Evolutionary conservation across 2,329 filamentous ascomycete species (phyloP).

Genomic region (Scleromitrula shiraiana): DNA sequence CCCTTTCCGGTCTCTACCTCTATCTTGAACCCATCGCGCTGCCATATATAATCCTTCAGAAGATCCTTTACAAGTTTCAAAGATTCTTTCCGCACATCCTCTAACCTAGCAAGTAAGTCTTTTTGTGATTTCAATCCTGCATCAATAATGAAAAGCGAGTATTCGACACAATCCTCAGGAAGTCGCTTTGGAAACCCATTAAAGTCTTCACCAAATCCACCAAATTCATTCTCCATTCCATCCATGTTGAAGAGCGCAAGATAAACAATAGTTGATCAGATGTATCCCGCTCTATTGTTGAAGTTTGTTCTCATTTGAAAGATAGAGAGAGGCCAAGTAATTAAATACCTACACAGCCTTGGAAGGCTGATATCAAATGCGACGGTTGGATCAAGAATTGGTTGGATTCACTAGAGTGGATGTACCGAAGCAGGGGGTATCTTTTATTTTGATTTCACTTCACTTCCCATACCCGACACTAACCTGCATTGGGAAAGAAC

Average conservation of each 20-base stretch:
- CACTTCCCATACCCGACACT: slow-evolving; percentile 6
- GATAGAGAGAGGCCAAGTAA: too few relatives aligned
- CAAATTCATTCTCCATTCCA: slow-evolving; percentile 45
- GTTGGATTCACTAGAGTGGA: too few relatives aligned
- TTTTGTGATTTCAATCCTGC: slow-evolving; percentile 43
- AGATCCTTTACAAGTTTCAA: slow-evolving; percentile 52
- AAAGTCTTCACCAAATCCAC: slow-evolving; percentile 59
- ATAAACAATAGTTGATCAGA: too few relatives aligned
- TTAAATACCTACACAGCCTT: too few relatives aligned
- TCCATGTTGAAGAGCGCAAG: slow-evolving; percentile 28
- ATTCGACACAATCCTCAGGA: slow-evolving; percentile 80
- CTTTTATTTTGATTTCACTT: background rate
- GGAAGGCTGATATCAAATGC: too few relatives aligned
- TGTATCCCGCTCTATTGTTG: too few relatives aligned
- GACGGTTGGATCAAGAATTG: too few relatives aligned
- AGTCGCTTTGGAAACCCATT: slow-evolving; percentile 51
- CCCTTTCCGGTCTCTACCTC: slow-evolving; percentile 50
- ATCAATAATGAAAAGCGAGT: slow-evolving; percentile 67
- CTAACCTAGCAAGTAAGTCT: slow-evolving; percentile 56
- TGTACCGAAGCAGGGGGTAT: background rate
- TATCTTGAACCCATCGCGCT: slow-evolving; percentile 69
- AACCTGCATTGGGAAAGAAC: slow-evolving; percentile 11
- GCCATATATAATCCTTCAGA: slow-evolving; percentile 90
- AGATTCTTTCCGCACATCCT: slow-evolving; percentile 62
- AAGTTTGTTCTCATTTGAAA: too few relatives aligned